Evolutionary conservation across 2,329 filamentous ascomycete genomes (phyloP).

Genomic region (Rachicladosporium sp.): DNA sequence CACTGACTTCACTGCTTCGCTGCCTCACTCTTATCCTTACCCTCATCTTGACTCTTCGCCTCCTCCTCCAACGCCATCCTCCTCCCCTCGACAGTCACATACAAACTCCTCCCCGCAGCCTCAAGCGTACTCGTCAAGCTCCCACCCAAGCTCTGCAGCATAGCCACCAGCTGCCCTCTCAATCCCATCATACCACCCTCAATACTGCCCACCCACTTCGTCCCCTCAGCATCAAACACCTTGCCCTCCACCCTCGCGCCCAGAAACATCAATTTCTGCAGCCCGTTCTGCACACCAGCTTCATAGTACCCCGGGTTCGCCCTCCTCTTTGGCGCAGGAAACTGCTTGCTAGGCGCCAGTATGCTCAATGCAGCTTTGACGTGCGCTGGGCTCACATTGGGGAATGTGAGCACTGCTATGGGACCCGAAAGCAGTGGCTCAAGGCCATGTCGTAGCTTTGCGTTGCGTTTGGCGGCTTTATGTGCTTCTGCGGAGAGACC

Average conservation of each 20-base stretch:
- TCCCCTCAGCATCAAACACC: slow-evolving; percentile 64
- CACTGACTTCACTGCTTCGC: too few relatives aligned
- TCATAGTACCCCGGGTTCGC: slow-evolving; percentile 75
- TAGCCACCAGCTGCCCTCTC: slow-evolving; percentile 64
- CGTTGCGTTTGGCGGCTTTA: slow-evolving; percentile 31
- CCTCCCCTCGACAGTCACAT: slow-evolving; percentile 76
- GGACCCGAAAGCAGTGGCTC: slow-evolving; percentile 71
- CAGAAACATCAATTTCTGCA: slow-evolving; percentile 78
- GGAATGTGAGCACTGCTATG: slow-evolving; percentile 67
- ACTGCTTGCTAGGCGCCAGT: slow-evolving; percentile 59
- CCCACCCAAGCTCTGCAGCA: slow-evolving; percentile 70
- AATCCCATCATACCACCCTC: slow-evolving; percentile 70
- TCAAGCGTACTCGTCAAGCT: slow-evolving; percentile 69
- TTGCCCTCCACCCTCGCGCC: slow-evolving; percentile 79
- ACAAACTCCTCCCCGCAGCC: slow-evolving; percentile 66
- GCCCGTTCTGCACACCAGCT: slow-evolving; percentile 59
- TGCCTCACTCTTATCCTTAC: too few relatives aligned
- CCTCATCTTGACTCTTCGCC: slow-evolving; percentile 10
- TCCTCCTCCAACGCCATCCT: slow-evolving; percentile 72
- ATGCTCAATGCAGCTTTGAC: slow-evolving; percentile 70
- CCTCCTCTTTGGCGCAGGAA: slow-evolving; percentile 65
- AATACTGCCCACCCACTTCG: slow-evolving; percentile 62
- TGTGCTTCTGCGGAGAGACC: slow-evolving; percentile 47
- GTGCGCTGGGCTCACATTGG: slow-evolving; percentile 69
- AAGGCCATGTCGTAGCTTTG: slow-evolving; percentile 48